Percentiles rank a stretch among this genome's conserved stretches.
Conservation (phyloP, 2,329 filamentous ascomycete genomes). For the Scytalidium sp. region DNA sequence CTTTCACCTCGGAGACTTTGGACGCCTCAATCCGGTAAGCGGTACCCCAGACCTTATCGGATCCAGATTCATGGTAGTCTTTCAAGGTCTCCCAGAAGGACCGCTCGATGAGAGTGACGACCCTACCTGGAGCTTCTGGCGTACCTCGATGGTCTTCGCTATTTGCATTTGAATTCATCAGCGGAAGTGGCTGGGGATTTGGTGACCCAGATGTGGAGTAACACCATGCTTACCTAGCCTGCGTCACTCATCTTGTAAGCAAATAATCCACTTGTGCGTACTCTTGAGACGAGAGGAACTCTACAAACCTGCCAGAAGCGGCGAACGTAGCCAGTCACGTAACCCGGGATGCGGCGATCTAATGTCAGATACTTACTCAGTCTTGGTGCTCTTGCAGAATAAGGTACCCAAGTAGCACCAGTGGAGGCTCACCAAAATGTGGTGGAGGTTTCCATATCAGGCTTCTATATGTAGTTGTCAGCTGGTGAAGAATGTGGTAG, state of each 20-base stretch:
- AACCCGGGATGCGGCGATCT: constrained; percentile 86
- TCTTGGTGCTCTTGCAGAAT: neutral
- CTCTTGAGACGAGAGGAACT: constrained; percentile 6
- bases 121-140: constrained; percentile 79
- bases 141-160: constrained; percentile 96
- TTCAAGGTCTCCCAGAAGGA: constrained; percentile 75
- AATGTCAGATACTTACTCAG: constrained; percentile 2
- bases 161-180: constrained; percentile 6
- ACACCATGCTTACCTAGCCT: constrained; percentile 31
- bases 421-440: constrained; percentile 69
- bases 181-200: neutral
- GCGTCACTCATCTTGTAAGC: neutral
- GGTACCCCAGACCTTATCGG: constrained; percentile 79
- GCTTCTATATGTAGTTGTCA: constrained; percentile 54
- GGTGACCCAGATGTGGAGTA: constrained; percentile 1
- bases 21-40: constrained; percentile 79
- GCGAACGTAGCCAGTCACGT: constrained; percentile 89
- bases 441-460: constrained; percentile 98
- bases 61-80: constrained; percentile 62
- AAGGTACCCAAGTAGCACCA: neutral
- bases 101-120: constrained; percentile 87
- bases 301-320: constrained; percentile 92
- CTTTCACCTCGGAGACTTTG: constrained; percentile 75
- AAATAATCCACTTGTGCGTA: constrained; percentile 10
- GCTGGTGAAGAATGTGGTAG: neutral